phyloP scores from a whole-genome alignment of 495 filamentous ascomycete species.

The Hypoxylon perforatum region DNA sequence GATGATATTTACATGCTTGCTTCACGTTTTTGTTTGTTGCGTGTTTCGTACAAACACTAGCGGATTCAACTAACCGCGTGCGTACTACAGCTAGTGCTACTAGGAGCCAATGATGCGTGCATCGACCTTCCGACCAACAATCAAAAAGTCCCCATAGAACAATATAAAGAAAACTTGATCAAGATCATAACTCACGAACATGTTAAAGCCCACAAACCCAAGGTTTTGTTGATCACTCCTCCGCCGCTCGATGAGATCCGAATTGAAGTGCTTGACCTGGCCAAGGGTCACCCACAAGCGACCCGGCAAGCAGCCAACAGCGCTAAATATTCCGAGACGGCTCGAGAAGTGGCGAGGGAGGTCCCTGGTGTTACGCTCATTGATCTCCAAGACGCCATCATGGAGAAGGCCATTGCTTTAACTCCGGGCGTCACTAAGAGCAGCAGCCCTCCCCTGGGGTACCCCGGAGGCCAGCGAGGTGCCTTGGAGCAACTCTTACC shows the following conservation, averaged over 20 bases:
- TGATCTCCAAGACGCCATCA: constrained; percentile 79
- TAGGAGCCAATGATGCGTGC: constrained; percentile 88
- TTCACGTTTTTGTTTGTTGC: background rate
- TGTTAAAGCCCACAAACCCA: constrained; percentile 74
- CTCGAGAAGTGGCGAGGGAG: constrained; percentile 70
- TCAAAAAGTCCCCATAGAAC: constrained; percentile 79
- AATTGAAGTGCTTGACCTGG: constrained; percentile 63
- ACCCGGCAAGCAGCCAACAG: constrained; percentile 71
- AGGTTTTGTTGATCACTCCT: constrained; percentile 80
- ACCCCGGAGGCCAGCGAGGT: constrained; percentile 55
- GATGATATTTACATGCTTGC: background rate
- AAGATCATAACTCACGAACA: constrained; percentile 74
- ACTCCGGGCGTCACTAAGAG: constrained; percentile 54
- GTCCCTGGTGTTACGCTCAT: constrained; percentile 70
- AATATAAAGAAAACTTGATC: constrained; percentile 77
- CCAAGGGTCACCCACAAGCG: constrained; percentile 57
- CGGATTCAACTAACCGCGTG: constrained; percentile 27
- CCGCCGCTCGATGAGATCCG: constrained; percentile 85
- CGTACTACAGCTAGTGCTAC: constrained; percentile 72
- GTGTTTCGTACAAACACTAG: background rate
- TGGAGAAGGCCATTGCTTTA: constrained; percentile 63
- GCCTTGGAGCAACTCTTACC: constrained; percentile 60
- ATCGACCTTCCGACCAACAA: constrained; percentile 64
- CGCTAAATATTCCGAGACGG: constrained; percentile 76
- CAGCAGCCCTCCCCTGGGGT: constrained; percentile 53